phyloP scores from a whole-genome alignment of 116 monocot genomes.

The Zostera marina region DNA sequence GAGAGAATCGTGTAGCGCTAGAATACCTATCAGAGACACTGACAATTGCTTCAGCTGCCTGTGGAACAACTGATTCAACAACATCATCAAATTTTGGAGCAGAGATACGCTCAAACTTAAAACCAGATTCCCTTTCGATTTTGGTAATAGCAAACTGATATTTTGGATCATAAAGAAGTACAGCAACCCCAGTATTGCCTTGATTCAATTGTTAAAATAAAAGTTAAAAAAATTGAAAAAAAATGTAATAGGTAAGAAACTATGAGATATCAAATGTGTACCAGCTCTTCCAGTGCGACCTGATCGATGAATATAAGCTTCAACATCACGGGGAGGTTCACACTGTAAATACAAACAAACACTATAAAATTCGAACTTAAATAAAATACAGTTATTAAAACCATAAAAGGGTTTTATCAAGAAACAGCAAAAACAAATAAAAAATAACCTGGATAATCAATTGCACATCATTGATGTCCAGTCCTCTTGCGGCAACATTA shows the following conservation, averaged over 20 bases:
- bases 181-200: conserved; percentile 81
- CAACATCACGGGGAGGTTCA: conserved; percentile 90
- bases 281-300: conserved; percentile 97
- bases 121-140: conserved; percentile 87
- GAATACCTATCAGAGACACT: conserved; percentile 57
- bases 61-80: conserved; percentile 65
- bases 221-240: not conserved
- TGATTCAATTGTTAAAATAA: conserved; percentile 3
- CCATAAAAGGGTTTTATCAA: not conserved
- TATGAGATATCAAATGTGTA: conserved; percentile 9
- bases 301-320: conserved; percentile 95
- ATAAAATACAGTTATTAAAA: no score
- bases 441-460: conserved; percentile 69
- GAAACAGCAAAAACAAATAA: no score
- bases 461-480: conserved; percentile 94
- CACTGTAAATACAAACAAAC: conserved; percentile 28
- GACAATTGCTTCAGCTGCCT: conserved; percentile 61
- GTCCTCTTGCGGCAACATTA: conserved; percentile 89
- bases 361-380: no score
- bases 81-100: conserved; percentile 76
- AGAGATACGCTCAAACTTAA: conserved; percentile 79
- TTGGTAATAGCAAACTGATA: conserved; percentile 24
- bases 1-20: no score
- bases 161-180: conserved; percentile 77
- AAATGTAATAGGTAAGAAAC: not conserved